phyloP scores from a whole-genome alignment of 768 basidiomycete species.

The Termitomyces sp. region DNA sequence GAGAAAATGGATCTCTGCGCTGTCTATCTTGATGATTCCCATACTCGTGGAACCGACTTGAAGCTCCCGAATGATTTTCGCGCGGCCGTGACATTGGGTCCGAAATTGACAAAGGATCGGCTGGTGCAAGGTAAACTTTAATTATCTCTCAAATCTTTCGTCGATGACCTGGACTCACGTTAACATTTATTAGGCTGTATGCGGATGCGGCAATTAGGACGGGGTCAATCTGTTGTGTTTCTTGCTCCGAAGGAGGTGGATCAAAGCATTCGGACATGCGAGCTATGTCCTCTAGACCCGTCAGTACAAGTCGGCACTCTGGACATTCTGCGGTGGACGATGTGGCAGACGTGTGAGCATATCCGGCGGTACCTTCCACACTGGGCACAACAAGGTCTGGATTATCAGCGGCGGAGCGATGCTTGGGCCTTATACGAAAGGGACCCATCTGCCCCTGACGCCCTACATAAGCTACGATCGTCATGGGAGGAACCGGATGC shows the following conservation, averaged over 20 bases:
- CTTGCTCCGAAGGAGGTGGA: conserved; percentile 42
- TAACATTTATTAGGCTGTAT: conserved; percentile 37
- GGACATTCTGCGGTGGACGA: conserved; percentile 38
- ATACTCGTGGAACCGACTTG: conserved; percentile 50
- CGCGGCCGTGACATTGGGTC: conserved; percentile 47
- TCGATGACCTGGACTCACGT: not conserved
- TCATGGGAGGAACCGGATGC: conserved; percentile 40
- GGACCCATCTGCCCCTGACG: not conserved
- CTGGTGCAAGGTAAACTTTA: conserved; percentile 41
- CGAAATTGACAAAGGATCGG: conserved; percentile 49
- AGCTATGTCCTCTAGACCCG: conserved; percentile 25
- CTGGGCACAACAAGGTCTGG: conserved; percentile 38
- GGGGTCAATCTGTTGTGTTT: conserved; percentile 45
- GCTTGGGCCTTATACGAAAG: conserved; percentile 11
- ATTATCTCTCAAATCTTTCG: conserved; percentile 26
- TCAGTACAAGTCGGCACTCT: not conserved
- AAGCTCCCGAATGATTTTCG: conserved; percentile 39
- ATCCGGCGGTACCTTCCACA: conserved; percentile 35
- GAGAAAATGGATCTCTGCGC: conserved; percentile 34
- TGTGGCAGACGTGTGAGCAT: conserved; percentile 39
- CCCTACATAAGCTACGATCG: conserved; percentile 13
- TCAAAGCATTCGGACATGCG: conserved; percentile 28
- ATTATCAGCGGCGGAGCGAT: conserved; percentile 24
- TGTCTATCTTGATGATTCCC: conserved; percentile 53
- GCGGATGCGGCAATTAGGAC: conserved; percentile 49